Base-by-base conservation (phyloP, 169 alveolate species). In the Theileria sp. region DNA sequence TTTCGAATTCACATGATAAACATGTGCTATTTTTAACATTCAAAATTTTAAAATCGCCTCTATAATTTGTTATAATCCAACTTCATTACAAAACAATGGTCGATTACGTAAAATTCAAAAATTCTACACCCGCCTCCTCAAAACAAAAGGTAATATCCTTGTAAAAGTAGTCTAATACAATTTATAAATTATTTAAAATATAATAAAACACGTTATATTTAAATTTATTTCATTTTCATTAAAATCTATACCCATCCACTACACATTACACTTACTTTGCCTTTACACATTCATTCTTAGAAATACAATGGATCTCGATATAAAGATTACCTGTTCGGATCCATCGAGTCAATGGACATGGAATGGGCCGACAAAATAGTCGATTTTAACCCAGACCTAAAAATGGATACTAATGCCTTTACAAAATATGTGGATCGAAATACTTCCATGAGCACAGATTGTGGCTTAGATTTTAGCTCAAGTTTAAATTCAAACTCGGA, bases 281-380 rank as follows among this genome's bases (percentile, higher is more conserved):
- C 54, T 15, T 60, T 67, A 26, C 56, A 67, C 60, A 26, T 25
- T 69, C 28, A 69, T 51, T 28, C 34, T 28, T 26, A 69, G 77
- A 69, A 51, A 26, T 69, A 25, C 51, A 60, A 44, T 23, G 65
- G 67, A 17, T 13, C 61, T 44, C 61, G 65, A 36, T 69, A 69
- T 61, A 69, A 65, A 71, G 89, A 83, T 64, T 83, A 83, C 65
- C 78, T 83, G 23, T 83, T 71, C 76, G 89, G 89, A 9, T 32
- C 82, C n/a, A 68, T 83, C 12, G 80, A 80, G 49, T 69, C 81
- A 0, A 54, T 74, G 23, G 82, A 83, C 34, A 68, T 72, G 65
- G 89, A 83, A 54, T 83, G 89, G 89, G 89, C 89, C 6, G 76
- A 83, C 38, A 69, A 54, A 32, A 82, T 80, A 17, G 78, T 83